Evolutionary conservation across 2,329 filamentous ascomycete genomes (phyloP), one percentile per base, ranked within the genome.

Genomic region (Zasmidium angulare): DNA sequence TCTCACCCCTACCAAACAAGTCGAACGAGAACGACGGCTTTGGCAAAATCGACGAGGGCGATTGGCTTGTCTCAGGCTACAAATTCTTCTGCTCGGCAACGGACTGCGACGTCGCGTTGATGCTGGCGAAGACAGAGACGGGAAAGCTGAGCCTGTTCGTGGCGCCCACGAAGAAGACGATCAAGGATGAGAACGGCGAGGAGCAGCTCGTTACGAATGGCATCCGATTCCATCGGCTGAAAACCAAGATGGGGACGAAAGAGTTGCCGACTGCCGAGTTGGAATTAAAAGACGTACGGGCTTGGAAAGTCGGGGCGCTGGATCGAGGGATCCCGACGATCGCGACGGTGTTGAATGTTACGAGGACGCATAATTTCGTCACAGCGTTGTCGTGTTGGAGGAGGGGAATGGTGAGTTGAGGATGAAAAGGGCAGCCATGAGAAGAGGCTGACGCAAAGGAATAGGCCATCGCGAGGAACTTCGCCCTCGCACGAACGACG

Each of bases 221-320:
- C 1, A 78, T 91, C 10, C 78, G 79, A 9, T 89, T 91, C 63
- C 84, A 87, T 59, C 81, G 88, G 0, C 76, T 91, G 14, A 91
- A 91, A 75, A 84, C 84, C 71, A 92, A 91, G 68, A 79, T 89
- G 3, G 89, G 89, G 23, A 91, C 88, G 0, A 84, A 84, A 52
- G 80, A 86, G 0, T 77, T 91, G 0, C 89, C 89, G 0, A 91
- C 89, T 0, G 89, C 88, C 0, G 89, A 92, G 71, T 79, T 92
- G 0, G 86, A 88, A 61, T 78, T 78, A 19, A 50, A 69, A 58
- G 61, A 68, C 31, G 67, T 69, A 1, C 69, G 74, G 36, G 75
- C 66, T 72, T 53, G 86, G 79, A 78, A 91, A 10, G 75, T 93
- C 26, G 89, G 89, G n/a, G 36, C 60, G 17, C 23, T 55, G 3